These are phyloP conservation scores for Colletotrichum filicis DNA, from an alignment of 2,329 filamentous ascomycete species.

Conservation along the genomic window DNA sequence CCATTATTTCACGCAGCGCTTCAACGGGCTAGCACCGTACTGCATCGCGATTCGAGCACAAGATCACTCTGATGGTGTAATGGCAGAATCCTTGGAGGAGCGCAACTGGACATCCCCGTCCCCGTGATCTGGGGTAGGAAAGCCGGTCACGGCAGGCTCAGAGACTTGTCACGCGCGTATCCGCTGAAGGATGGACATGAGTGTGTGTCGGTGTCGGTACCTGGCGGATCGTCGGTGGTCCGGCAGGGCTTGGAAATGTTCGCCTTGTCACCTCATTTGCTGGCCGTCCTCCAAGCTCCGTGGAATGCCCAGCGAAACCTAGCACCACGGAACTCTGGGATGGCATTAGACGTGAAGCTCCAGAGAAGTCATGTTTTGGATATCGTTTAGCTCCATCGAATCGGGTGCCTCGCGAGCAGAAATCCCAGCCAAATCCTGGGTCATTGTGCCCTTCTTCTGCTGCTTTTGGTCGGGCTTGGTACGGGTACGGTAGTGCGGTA, in stretches of 20 bases:
- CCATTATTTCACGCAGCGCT: neutral
- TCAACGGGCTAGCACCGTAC: neutral
- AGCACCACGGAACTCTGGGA: neutral
- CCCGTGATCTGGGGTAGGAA: neutral
- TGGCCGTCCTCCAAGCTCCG: neutral
- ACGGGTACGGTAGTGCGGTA: neutral
- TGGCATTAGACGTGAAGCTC: neutral
- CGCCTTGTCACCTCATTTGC: neutral
- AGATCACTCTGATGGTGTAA: neutral
- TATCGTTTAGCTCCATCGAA: conserved; percentile 1
- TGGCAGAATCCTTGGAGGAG: neutral
- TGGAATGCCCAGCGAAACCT: neutral
- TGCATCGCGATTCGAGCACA: neutral
- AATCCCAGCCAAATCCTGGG: neutral
- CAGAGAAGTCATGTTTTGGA: neutral
- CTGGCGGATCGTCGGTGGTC: neutral
- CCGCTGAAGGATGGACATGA: neutral
- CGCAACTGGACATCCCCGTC: neutral
- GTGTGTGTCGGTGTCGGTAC: neutral
- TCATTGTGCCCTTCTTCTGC: neutral
- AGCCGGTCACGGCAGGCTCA: neutral
- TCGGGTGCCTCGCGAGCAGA: conserved; percentile 9
- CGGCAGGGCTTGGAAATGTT: neutral
- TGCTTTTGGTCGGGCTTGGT: neutral
- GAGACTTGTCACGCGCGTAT: neutral